phyloP scores from a whole-genome alignment of 2,329 filamentous ascomycete genomes.

The Claviceps fusiformis region DNA sequence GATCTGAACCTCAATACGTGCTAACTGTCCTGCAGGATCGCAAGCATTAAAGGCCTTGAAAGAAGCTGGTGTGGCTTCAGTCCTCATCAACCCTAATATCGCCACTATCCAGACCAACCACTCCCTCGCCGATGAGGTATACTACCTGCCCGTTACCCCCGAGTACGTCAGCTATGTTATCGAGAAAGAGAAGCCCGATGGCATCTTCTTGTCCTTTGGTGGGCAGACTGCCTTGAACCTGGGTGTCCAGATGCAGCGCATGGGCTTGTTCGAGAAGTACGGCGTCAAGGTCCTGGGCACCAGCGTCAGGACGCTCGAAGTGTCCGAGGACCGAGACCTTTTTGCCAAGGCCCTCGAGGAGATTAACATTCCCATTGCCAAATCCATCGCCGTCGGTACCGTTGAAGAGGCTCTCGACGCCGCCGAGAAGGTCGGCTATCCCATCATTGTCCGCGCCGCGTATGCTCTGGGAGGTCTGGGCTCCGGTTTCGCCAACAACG shows the following conservation, averaged over 20 bases:
- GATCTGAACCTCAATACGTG: neutral
- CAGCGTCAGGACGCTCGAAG: conserved; percentile 84
- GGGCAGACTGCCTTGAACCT: conserved; percentile 95
- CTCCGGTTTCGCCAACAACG: conserved; percentile 88
- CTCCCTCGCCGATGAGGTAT: conserved; percentile 89
- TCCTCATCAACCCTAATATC: conserved; percentile 96
- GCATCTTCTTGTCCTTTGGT: conserved; percentile 93
- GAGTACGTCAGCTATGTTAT: conserved; percentile 98
- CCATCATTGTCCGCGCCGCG: conserved; percentile 93
- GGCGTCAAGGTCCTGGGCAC: conserved; percentile 93
- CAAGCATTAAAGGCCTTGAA: conserved; percentile 95
- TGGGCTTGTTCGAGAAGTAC: conserved; percentile 90
- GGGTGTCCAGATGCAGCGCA: conserved; percentile 92
- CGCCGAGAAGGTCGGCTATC: conserved; percentile 78
- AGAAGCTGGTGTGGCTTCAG: conserved; percentile 80
- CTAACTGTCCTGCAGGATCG: conserved; percentile 46
- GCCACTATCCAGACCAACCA: conserved; percentile 97
- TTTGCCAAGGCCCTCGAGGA: conserved; percentile 93
- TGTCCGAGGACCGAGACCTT: conserved; percentile 88
- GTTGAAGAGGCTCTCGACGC: conserved; percentile 86
- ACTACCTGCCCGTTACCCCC: conserved; percentile 93
- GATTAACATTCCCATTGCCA: conserved; percentile 93
- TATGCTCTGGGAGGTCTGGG: conserved; percentile 94
- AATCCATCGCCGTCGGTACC: conserved; percentile 84
- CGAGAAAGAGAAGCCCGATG: conserved; percentile 88